phyloP scores from a whole-genome alignment of 1,139 yeast genomes.

The Debaryomyces robertsiae region DNA sequence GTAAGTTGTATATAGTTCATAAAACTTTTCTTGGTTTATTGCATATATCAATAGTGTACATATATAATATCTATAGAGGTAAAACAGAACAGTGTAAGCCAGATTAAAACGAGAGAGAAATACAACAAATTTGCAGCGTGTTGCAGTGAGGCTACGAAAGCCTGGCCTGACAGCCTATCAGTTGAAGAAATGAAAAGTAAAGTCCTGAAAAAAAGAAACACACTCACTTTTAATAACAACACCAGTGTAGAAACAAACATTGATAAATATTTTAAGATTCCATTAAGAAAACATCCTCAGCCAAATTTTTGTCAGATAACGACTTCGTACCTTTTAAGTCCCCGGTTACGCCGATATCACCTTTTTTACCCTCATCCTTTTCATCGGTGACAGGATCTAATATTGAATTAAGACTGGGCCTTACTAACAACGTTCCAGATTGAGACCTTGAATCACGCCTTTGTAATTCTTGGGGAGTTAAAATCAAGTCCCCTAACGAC shows the following conservation, averaged over 20 bases:
- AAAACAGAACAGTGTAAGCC: background rate
- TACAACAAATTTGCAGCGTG: too few relatives aligned
- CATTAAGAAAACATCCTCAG: conserved; percentile 39
- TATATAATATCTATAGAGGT: conserved; percentile 6
- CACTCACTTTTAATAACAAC: background rate
- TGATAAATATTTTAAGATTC: conserved; percentile 21
- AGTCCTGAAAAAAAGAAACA: conserved; percentile 1
- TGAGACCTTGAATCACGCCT: conserved; percentile 66
- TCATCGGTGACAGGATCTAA: conserved; percentile 7
- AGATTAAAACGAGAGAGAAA: background rate
- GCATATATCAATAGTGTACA: conserved; percentile 7
- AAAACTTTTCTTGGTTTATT: conserved; percentile 4
- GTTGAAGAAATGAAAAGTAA: background rate
- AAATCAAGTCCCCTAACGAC: conserved; percentile 62
- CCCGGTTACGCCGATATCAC: conserved; percentile 1
- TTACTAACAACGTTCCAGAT: conserved; percentile 44
- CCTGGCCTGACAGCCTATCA: background rate
- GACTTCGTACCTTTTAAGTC: background rate
- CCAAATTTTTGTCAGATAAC: conserved; percentile 5
- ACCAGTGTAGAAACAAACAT: too few relatives aligned
- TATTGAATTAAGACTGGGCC: conserved; percentile 31
- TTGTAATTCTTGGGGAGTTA: conserved; percentile 75
- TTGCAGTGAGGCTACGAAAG: too few relatives aligned
- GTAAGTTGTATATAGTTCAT: conserved; percentile 7
- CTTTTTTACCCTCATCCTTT: conserved; percentile 12